Conservation (phyloP, 2,329 filamentous ascomycete genomes). For the Ceratocystis cacaofunesta region DNA sequence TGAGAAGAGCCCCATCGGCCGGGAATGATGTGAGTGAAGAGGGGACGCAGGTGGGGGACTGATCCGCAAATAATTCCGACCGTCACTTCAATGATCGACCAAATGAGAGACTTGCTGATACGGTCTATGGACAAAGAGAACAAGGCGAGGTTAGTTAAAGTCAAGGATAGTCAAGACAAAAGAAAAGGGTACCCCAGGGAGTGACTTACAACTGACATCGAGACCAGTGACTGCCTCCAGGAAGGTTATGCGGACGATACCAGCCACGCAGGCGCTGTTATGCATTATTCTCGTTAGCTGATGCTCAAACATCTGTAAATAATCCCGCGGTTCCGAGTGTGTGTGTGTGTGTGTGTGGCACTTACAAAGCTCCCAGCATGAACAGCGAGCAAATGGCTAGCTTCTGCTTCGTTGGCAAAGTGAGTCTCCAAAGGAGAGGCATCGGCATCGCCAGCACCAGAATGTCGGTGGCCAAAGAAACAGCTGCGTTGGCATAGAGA, state of each 20-base stretch:
- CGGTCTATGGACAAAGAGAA: constrained; percentile 19
- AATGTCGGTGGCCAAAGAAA: constrained; percentile 23
- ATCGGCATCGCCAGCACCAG: constrained; percentile 23
- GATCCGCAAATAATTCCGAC: constrained; percentile 25
- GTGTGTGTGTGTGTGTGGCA: background rate
- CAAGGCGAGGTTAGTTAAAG: background rate
- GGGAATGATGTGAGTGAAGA: constrained; percentile 15
- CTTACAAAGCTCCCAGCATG: constrained; percentile 23
- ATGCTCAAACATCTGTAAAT: background rate
- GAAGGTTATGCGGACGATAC: constrained; percentile 21
- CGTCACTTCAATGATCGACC: constrained; percentile 24
- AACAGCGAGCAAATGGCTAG: constrained; percentile 22
- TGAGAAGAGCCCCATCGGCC: background rate
- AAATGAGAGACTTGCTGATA: constrained; percentile 22
- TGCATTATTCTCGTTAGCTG: background rate
- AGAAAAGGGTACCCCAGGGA: background rate
- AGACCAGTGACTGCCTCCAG: constrained; percentile 19
- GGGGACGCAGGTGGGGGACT: constrained; percentile 23
- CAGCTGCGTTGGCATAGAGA: constrained; percentile 21
- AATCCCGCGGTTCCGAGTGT: too few species aligned
- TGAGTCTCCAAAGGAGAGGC: constrained; percentile 22
- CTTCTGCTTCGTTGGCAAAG: constrained; percentile 21
- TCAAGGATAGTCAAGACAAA: background rate
- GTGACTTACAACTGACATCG: constrained; percentile 23
- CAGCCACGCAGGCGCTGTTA: constrained; percentile 21